Percentiles rank a stretch among this genome's conserved stretches.
phyloP scores from a whole-genome alignment of 352 stramenopile genomes.

The Phytophthora pistaciae region DNA sequence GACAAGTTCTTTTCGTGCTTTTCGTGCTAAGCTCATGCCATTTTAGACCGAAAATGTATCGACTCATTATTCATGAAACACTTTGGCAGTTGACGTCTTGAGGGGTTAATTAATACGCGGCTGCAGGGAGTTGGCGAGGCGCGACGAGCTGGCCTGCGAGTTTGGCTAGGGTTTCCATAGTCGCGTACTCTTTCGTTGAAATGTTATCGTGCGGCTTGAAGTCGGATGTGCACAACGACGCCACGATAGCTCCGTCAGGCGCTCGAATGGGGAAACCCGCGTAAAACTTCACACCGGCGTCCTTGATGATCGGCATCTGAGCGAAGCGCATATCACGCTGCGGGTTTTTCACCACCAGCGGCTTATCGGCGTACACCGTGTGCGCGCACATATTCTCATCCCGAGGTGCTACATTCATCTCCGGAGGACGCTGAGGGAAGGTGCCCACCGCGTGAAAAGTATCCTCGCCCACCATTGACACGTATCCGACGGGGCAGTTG shows the following conservation, averaged over 20 bases:
- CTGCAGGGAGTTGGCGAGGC: conserved; percentile 27
- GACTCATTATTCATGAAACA: not conserved
- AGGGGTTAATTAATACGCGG: conserved; percentile 26
- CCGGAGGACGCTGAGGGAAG: conserved; percentile 32
- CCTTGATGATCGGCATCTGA: conserved; percentile 54
- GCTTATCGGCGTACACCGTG: conserved; percentile 62
- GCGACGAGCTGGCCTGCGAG: conserved; percentile 50
- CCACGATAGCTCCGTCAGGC: conserved; percentile 57
- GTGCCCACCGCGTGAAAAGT: conserved; percentile 53
- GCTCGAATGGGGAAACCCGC: conserved; percentile 64
- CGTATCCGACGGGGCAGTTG: conserved; percentile 61
- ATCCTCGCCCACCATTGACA: conserved; percentile 58
- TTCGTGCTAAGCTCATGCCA: not conserved
- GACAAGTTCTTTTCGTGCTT: not conserved
- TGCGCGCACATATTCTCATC: conserved; percentile 63
- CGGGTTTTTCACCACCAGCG: conserved; percentile 67
- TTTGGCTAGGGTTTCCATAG: conserved; percentile 64
- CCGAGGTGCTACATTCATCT: conserved; percentile 42
- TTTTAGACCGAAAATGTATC: not conserved
- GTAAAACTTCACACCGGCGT: conserved; percentile 64
- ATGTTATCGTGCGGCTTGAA: conserved; percentile 55
- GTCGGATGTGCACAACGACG: conserved; percentile 59
- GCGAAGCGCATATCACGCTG: conserved; percentile 65
- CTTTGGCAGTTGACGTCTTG: not conserved
- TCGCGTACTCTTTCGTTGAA: conserved; percentile 71